phyloP scores from a whole-genome alignment of 192 early-diverging fungal species.

The Globomyces pollinis-pini region DNA sequence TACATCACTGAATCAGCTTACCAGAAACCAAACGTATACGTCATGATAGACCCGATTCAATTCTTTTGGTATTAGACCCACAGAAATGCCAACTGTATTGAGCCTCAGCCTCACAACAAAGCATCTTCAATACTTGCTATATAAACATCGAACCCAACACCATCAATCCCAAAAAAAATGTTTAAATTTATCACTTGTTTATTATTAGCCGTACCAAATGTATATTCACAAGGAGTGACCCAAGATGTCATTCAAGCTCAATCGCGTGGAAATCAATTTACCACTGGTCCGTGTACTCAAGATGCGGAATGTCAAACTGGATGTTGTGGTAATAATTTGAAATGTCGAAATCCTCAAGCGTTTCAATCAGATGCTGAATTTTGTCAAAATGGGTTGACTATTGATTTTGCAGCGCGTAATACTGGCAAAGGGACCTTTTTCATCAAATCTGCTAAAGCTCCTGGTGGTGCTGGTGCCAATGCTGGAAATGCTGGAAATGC shows the following conservation, averaged over 20 bases:
- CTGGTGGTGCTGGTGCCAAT: not conserved
- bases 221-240: too few species aligned
- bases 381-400: constrained; percentile 18
- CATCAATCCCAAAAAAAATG: too few species aligned
- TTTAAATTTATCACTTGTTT: too few species aligned
- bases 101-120: too few species aligned
- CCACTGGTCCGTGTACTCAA: constrained; percentile 6
- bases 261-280: constrained; percentile 7
- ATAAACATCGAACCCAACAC: too few species aligned
- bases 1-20: too few species aligned
- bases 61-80: too few species aligned
- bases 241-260: constrained; percentile 11
- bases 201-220: too few species aligned
- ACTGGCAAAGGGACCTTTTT: constrained; percentile 4
- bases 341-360: constrained; percentile 5
- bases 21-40: too few species aligned
- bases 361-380: constrained; percentile 10
- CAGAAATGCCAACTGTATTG: too few species aligned
- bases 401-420: constrained; percentile 9
- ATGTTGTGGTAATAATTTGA: constrained; percentile 17
- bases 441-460: constrained; percentile 3
- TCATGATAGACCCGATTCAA: too few species aligned
- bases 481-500: not conserved
- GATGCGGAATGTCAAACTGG: constrained; percentile 7
- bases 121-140: too few species aligned